Conservation (phyloP, 352 stramenopile species). For the Pythium brachiatum region DNA sequence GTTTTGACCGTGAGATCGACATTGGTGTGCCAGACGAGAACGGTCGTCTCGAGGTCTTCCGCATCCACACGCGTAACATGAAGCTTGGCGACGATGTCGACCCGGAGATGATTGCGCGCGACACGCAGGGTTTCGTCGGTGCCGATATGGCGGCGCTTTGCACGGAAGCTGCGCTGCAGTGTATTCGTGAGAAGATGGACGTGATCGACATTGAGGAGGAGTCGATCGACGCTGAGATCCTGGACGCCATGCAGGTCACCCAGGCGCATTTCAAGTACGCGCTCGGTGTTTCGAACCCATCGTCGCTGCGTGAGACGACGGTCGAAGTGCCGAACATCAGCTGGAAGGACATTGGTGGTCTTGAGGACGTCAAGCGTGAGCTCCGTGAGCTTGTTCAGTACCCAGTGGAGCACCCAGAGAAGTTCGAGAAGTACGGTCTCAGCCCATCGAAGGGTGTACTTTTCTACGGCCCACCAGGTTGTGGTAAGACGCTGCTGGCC, state of each 20-base stretch:
- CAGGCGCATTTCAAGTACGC: constrained; percentile 99
- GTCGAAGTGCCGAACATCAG: constrained; percentile 98
- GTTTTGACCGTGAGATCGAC: constrained; percentile 99
- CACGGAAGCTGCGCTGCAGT: constrained; percentile 98
- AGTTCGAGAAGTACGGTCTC: constrained; percentile 98
- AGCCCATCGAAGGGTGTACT: constrained; percentile 96
- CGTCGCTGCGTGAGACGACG: constrained; percentile 97
- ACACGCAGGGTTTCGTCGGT: constrained; percentile 99
- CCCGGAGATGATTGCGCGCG: constrained; percentile 95
- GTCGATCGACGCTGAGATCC: constrained; percentile 98
- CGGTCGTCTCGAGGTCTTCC: constrained; percentile 98
- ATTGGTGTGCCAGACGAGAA: constrained; percentile 99
- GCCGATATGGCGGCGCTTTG: constrained; percentile 99
- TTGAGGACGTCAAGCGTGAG: constrained; percentile 98
- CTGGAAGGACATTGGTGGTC: constrained; percentile 99
- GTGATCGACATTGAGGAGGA: constrained; percentile 99
- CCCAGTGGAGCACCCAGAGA: constrained; percentile 99
- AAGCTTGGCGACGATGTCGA: constrained; percentile 99
- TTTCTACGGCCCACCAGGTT: constrained; percentile 99
- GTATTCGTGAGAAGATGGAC: constrained; percentile 99
- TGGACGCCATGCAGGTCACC: constrained; percentile 98
- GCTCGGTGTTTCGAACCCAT: constrained; percentile 97
- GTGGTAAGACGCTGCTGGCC: constrained; percentile 99
- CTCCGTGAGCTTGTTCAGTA: constrained; percentile 99
- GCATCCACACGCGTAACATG: constrained; percentile 99